Percentiles rank a stretch among this genome's conserved stretches.
Evolutionary conservation across 202 grass and related monocot species (phyloP).

Genomic region (Schoenoplectus tabernaemontani): DNA sequence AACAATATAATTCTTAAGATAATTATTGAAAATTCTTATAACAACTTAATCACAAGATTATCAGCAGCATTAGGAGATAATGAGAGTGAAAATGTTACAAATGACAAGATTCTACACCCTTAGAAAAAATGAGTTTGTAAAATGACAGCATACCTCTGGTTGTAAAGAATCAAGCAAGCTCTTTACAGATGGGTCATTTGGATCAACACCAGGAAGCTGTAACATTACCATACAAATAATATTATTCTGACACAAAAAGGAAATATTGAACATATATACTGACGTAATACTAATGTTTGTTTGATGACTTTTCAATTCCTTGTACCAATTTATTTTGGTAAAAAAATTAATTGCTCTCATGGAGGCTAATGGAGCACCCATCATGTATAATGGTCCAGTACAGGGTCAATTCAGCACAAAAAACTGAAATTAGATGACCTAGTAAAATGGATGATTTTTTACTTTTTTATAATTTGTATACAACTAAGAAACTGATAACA

Average conservation of each 20-base stretch:
- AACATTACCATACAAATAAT: conserved; percentile 14
- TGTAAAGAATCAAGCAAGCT: conserved; percentile 84
- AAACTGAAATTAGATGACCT: background rate
- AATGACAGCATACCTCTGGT: conserved; percentile 40
- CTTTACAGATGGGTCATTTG: conserved; percentile 92
- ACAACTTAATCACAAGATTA: background rate
- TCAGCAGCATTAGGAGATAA: background rate
- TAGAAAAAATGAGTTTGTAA: background rate
- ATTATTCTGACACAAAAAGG: background rate
- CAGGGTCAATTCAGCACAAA: background rate
- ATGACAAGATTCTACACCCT: background rate
- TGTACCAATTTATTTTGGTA: background rate
- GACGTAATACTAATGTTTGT: background rate
- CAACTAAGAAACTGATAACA: background rate
- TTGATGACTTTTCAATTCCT: background rate
- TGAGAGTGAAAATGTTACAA: conserved; percentile 2
- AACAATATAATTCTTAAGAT: background rate
- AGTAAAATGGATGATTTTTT: background rate
- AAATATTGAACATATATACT: background rate
- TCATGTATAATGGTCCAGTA: background rate
- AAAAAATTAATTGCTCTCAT: background rate
- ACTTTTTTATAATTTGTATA: background rate
- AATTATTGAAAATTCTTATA: background rate
- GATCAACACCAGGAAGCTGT: conserved; percentile 95
- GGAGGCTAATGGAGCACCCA: background rate